These are phyloP conservation scores for Aureobasidium sp. DNA, from an alignment of 2,329 filamentous ascomycete genomes.

Conservation along the genomic window DNA sequence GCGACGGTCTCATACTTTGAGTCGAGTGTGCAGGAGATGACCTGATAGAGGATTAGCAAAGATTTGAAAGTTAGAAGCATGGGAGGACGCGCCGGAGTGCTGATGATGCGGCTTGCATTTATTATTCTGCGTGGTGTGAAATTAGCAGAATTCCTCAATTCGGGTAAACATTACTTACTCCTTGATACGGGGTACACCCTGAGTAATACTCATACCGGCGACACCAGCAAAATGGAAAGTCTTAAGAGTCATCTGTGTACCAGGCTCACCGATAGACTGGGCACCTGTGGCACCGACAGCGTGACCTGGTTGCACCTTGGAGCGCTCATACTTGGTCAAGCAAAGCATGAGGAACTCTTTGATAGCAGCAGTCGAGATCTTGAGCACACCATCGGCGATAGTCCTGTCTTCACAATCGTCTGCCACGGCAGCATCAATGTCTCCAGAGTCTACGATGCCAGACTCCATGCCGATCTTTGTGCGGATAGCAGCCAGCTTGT, in stretches of 20 bases:
- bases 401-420: conserved; percentile 8
- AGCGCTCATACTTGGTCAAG: conserved; percentile 81
- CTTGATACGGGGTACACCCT: conserved; percentile 99
- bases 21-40: conserved; percentile 79
- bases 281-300: conserved; percentile 93
- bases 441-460: background rate
- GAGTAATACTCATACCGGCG: conserved; percentile 97
- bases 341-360: conserved; percentile 71
- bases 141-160: background rate
- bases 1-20: conserved; percentile 67
- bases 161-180: conserved; percentile 38
- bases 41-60: background rate
- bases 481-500: conserved; percentile 23
- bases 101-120: conserved; percentile 91
- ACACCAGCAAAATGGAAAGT: conserved; percentile 99
- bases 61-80: too few species aligned
- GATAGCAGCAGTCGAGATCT: conserved; percentile 69
- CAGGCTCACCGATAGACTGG: conserved; percentile 95
- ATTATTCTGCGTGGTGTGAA: conserved; percentile 55
- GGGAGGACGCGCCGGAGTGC: too few species aligned
- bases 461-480: conserved; percentile 13
- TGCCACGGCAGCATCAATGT: conserved; percentile 6
- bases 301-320: conserved; percentile 87
- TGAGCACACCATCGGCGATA: conserved; percentile 64
- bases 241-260: conserved; percentile 98